Base-by-base conservation (phyloP, 192 early-diverging fungal genomes). In the Pilaira anomala region DNA sequence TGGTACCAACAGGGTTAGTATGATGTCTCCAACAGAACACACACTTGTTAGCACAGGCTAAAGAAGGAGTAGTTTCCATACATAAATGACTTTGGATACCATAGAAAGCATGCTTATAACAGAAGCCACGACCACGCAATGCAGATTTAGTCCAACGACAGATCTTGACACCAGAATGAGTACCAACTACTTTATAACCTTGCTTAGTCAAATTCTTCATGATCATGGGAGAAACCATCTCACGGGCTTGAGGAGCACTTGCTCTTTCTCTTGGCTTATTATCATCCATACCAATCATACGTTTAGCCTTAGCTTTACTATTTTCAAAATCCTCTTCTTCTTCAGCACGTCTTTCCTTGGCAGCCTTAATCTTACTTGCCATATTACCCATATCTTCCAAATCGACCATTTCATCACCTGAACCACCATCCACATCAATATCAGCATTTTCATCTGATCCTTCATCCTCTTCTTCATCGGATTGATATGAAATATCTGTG, bases 111-210 rank as follows among this genome's bases (percentile, higher is more conserved):
- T 88, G 86, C 57, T 90, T 90, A 57, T 90, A 90, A 62, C 88
- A 90, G 60, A 86, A 86, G 22, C 79, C 88, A 58, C 86, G 79
- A 14, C 86, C 86, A 48, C 88, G 75, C 30, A 90, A 67, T 61
- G 85, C 85, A 21, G 84, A 73, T 69, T 88, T 90, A 16, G 88
- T 90, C 88, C 88, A 90, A n/a, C 88, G 80, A 62, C 87, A 89
- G 26, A 90, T 80, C 72, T 88, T 90, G 29, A 90, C 87, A 22
- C 85, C 88, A 22, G 81, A 83, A 65, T 88, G 88, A 0, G 85
- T 68, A 29, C 87, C 88, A 59, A 89, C 74, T 25, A 90, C 82
- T 60, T 90, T 88, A 68, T 89, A 89, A 1, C 87, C 85, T 65
- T 88, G 87, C 62, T 90, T 90, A 30, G 84, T 86, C 21, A 89